Conservation (phyloP, 208 protist species). For the Herpetomonas samuelpessoai region DNA sequence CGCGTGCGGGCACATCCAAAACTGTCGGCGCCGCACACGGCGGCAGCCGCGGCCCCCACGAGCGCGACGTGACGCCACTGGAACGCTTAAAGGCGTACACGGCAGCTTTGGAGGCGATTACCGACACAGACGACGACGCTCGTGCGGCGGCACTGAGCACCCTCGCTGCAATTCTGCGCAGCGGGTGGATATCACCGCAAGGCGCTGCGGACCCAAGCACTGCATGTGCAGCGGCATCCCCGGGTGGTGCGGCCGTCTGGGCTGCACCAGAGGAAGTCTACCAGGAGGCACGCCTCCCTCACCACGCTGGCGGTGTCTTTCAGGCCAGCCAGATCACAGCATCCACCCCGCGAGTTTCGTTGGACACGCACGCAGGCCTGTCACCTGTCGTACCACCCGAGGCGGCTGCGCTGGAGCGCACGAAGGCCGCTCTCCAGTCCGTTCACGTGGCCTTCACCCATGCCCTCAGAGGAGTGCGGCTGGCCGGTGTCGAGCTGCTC, state of each 20-base stretch:
- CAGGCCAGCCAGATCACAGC: background rate
- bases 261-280: background rate
- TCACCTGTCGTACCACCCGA: no score
- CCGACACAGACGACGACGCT: constrained; percentile 72
- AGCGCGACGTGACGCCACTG: constrained; percentile 31
- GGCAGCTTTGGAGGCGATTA: constrained; percentile 61
- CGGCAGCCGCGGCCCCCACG: background rate
- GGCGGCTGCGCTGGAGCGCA: constrained; percentile 28
- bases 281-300: background rate
- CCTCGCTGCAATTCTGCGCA: constrained; percentile 32
- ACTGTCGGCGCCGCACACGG: no score
- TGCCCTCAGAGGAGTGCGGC: constrained; percentile 53
- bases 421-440: constrained; percentile 36
- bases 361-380: background rate
- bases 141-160: constrained; percentile 40
- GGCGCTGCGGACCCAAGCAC: background rate
- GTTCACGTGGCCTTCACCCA: constrained; percentile 70
- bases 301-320: background rate
- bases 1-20: no score
- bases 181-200: constrained; percentile 21
- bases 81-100: constrained; percentile 54
- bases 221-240: background rate
- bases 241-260: no score
- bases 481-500: constrained; percentile 56
- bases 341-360: background rate